Evolutionary conservation across 2,329 filamentous ascomycete species (phyloP).

Genomic region (Aspergillus hiratsukae): DNA sequence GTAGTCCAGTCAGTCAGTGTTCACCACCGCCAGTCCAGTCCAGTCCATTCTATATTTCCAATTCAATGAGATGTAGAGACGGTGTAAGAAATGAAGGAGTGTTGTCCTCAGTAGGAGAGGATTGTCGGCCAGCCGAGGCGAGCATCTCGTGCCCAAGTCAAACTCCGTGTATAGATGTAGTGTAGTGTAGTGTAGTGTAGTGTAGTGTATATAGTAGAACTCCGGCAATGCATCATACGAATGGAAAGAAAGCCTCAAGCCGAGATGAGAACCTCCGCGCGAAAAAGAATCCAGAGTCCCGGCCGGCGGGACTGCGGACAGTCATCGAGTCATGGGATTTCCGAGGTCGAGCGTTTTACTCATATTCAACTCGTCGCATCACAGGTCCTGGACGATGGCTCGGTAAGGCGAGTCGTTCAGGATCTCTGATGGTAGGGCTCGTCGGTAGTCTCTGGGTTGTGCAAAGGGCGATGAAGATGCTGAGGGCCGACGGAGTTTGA

Average conservation of each 20-base stretch:
- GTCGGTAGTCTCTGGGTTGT: conserved; percentile 36
- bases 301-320: not conserved
- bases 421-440: conserved; percentile 31
- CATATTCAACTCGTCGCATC: not conserved
- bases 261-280: not conserved
- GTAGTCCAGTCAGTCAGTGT: not conserved
- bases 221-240: not conserved
- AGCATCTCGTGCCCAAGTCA: no score
- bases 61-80: not conserved
- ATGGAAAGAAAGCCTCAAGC: not conserved
- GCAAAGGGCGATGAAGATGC: conserved; percentile 38
- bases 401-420: conserved; percentile 25
- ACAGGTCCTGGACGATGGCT: conserved; percentile 15
- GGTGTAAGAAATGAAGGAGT: no score
- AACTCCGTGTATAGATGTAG: not conserved
- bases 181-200: not conserved
- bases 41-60: not conserved
- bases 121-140: not conserved
- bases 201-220: not conserved
- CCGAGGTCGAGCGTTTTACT: no score
- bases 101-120: not conserved
- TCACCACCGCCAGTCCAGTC: not conserved
- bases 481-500: conserved; percentile 36
- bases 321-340: not conserved
- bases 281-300: not conserved